phyloP scores from a whole-genome alignment of 1,284 basidiomycete genomes.

The Termitomyces sp. region DNA sequence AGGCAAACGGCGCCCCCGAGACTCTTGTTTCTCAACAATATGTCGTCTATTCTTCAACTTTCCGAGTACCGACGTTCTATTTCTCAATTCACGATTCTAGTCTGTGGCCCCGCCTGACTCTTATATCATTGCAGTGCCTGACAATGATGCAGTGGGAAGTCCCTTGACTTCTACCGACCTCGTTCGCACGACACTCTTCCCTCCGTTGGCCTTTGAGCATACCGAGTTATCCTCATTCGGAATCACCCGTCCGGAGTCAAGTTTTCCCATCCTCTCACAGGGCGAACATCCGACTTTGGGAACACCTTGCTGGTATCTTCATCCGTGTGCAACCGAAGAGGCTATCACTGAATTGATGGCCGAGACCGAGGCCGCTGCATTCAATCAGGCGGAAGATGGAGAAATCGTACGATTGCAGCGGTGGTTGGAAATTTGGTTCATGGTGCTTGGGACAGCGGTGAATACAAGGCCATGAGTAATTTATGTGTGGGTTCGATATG shows the following conservation, averaged over 20 bases:
- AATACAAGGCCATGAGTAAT: conserved; percentile 30
- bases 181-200: conserved; percentile 55
- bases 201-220: conserved; percentile 38
- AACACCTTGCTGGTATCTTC: conserved; percentile 74
- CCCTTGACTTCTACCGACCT: conserved; percentile 55
- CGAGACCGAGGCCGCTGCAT: conserved; percentile 23
- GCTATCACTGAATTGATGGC: conserved; percentile 63
- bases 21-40: conserved; percentile 50
- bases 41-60: conserved; percentile 69
- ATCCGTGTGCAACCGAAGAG: conserved; percentile 71
- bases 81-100: conserved; percentile 64
- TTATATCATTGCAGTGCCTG: conserved; percentile 1
- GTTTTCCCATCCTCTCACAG: conserved; percentile 74
- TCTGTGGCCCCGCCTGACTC: conserved; percentile 34
- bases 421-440: conserved; percentile 72
- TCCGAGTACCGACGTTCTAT: conserved; percentile 75
- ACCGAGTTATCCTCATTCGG: conserved; percentile 48
- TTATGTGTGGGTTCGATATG: neutral
- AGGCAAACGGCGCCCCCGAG: conserved; percentile 21
- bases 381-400: conserved; percentile 10
- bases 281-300: conserved; percentile 77
- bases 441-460: conserved; percentile 62
- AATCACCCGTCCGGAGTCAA: conserved; percentile 42
- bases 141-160: conserved; percentile 49
- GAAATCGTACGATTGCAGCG: conserved; percentile 32